Evolutionary conservation across 164 flowering plant genomes (phyloP).

Genomic region (Tetrastigma voinierianum): DNA sequence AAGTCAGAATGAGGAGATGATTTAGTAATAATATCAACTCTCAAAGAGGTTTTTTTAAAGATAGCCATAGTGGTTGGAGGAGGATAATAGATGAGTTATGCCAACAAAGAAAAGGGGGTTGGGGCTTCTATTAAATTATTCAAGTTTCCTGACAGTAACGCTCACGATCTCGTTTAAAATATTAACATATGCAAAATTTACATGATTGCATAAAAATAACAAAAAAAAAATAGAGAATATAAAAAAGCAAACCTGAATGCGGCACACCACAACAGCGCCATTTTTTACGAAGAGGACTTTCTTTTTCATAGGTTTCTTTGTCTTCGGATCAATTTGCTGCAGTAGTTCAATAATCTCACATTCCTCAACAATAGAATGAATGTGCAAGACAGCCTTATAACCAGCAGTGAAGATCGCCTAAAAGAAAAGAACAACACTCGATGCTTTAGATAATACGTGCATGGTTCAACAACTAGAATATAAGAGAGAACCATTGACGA

Average conservation of each 20-base stretch:
- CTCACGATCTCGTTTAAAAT: background rate
- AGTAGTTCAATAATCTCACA: constrained; percentile 90
- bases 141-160: too few relatives aligned
- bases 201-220: background rate
- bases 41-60: too few relatives aligned
- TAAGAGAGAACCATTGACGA: background rate
- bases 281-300: constrained; percentile 90
- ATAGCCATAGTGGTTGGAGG: too few relatives aligned
- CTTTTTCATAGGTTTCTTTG: constrained; percentile 86
- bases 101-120: too few relatives aligned
- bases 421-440: constrained; percentile 9
- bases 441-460: constrained; percentile 1
- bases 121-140: too few relatives aligned
- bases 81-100: too few relatives aligned
- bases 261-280: constrained; percentile 84
- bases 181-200: background rate
- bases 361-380: constrained; percentile 90
- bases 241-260: constrained; percentile 67
- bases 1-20: background rate
- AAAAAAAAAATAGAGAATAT: background rate
- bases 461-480: background rate
- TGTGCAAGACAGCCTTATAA: constrained; percentile 95
- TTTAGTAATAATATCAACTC: background rate
- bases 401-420: constrained; percentile 99
- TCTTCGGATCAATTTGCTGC: constrained; percentile 87